Evolutionary conservation across 2,329 filamentous ascomycete genomes (phyloP).

Genomic region (Fusarium sp.): DNA sequence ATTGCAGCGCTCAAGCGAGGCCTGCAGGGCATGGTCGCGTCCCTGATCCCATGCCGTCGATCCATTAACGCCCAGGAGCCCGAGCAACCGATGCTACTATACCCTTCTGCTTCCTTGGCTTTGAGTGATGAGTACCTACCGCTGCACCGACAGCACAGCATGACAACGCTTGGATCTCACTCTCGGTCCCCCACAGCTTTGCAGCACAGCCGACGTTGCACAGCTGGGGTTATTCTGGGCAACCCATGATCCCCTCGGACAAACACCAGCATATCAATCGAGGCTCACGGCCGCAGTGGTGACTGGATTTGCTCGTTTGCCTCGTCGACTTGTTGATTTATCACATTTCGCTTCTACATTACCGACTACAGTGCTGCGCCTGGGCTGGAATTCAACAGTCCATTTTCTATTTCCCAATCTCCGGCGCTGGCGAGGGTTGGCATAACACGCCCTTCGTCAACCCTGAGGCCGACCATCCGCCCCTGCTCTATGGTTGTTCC

Average conservation of each 20-base stretch:
- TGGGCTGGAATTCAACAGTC: neutral
- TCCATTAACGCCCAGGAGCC: constrained; percentile 24
- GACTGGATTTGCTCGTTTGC: constrained; percentile 16
- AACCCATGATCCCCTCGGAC: constrained; percentile 25
- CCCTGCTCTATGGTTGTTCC: constrained; percentile 1
- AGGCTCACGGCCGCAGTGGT: constrained; percentile 19
- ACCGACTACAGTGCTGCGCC: constrained; percentile 1
- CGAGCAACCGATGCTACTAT: constrained; percentile 31
- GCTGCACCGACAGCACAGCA: constrained; percentile 18
- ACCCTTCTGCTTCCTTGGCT: constrained; percentile 24
- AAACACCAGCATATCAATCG: constrained; percentile 19
- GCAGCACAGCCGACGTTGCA: constrained; percentile 37
- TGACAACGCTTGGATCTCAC: constrained; percentile 32
- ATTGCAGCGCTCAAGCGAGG: constrained; percentile 28
- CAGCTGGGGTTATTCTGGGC: constrained; percentile 36
- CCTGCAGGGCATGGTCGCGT: constrained; percentile 26
- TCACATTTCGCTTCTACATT: constrained; percentile 38
- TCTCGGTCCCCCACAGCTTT: constrained; percentile 36
- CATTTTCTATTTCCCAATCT: constrained; percentile 8
- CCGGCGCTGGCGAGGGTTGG: constrained; percentile 3
- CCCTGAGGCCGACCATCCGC: constrained; percentile 3
- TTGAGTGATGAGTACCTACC: constrained; percentile 27
- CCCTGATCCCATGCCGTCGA: constrained; percentile 43
- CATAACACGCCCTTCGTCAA: neutral
- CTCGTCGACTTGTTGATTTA: constrained; percentile 31